Conservation (phyloP, 2,329 filamentous ascomycete genomes). For the Alternaria dauci region DNA sequence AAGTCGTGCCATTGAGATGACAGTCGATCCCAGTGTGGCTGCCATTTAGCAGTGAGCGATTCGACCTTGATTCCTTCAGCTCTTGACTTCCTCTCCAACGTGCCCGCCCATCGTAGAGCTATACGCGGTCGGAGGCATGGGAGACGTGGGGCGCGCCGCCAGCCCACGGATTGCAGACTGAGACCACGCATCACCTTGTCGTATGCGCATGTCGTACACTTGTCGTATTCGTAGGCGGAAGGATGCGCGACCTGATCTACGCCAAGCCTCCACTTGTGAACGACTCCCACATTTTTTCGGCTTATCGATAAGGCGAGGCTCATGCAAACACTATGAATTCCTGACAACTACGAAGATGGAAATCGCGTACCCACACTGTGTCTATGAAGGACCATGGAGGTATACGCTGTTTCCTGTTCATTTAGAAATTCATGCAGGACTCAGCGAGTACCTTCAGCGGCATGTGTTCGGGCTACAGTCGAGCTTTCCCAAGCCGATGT, state of each 20-base stretch:
- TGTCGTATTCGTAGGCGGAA: neutral
- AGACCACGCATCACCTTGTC: conserved; percentile 41
- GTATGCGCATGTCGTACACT: conserved; percentile 25
- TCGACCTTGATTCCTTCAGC: conserved; percentile 20
- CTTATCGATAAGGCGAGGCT: neutral
- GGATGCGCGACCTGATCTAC: conserved; percentile 7
- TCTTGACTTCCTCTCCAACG: conserved; percentile 6
- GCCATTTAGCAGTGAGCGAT: conserved; percentile 59
- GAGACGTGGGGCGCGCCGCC: conserved; percentile 32
- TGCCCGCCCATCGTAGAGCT: conserved; percentile 17
- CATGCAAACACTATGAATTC: neutral
- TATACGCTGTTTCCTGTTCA: neutral
- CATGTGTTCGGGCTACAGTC: neutral
- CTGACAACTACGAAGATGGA: neutral
- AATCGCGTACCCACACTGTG: neutral
- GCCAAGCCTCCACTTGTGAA: conserved; percentile 17
- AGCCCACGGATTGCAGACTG: conserved; percentile 33
- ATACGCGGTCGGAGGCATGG: conserved; percentile 16
- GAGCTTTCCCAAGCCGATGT: neutral
- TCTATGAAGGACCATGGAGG: neutral
- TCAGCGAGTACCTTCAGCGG: neutral
- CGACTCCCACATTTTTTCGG: conserved; percentile 23
- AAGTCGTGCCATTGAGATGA: conserved; percentile 19
- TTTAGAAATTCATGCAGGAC: neutral
- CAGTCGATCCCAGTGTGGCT: conserved; percentile 55